Evolutionary conservation across 805 yeast species (phyloP).

Genomic region (Tetrapisispora namnaoensis): DNA sequence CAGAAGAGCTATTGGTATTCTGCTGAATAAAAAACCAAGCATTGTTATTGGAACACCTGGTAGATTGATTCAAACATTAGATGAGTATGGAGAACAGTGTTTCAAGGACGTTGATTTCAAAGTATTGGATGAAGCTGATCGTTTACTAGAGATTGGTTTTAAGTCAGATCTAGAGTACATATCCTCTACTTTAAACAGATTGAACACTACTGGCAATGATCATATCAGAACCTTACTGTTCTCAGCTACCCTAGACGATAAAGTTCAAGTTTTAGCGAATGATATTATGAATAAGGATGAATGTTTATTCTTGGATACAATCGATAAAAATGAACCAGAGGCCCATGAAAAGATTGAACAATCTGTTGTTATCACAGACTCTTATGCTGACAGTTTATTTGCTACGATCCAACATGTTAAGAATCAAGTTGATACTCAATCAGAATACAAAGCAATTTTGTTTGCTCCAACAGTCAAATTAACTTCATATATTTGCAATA

Average conservation of each 20-base stretch:
- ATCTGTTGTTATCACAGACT: slow-evolving; percentile 43
- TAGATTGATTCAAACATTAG: slow-evolving; percentile 57
- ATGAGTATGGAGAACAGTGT: slow-evolving; percentile 33
- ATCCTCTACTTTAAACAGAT: slow-evolving; percentile 37
- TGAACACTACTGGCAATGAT: slow-evolving; percentile 24
- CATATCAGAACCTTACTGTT: slow-evolving; percentile 61
- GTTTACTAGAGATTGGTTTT: slow-evolving; percentile 75
- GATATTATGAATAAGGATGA: slow-evolving; percentile 42
- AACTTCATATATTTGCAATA: slow-evolving; percentile 46
- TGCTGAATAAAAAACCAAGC: slow-evolving; percentile 34
- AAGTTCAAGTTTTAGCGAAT: slow-evolving; percentile 57
- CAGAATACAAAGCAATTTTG: slow-evolving; percentile 64
- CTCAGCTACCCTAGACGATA: slow-evolving; percentile 77
- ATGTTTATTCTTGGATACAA: slow-evolving; percentile 61
- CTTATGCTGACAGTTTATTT: slow-evolving; percentile 48
- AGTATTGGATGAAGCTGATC: slow-evolving; percentile 87
- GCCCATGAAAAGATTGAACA: slow-evolving; percentile 73
- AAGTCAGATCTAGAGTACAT: slow-evolving; percentile 53
- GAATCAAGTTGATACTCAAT: slow-evolving; percentile 29
- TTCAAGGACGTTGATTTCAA: slow-evolving; percentile 51
- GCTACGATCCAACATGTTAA: slow-evolving; percentile 47
- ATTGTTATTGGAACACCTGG: slow-evolving; percentile 88
- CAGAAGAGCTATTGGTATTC: slow-evolving; percentile 29
- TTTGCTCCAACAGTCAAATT: slow-evolving; percentile 71
- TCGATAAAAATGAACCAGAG: slow-evolving; percentile 62